phyloP scores from a whole-genome alignment of 805 yeast genomes.

The Pichia nakasei region DNA sequence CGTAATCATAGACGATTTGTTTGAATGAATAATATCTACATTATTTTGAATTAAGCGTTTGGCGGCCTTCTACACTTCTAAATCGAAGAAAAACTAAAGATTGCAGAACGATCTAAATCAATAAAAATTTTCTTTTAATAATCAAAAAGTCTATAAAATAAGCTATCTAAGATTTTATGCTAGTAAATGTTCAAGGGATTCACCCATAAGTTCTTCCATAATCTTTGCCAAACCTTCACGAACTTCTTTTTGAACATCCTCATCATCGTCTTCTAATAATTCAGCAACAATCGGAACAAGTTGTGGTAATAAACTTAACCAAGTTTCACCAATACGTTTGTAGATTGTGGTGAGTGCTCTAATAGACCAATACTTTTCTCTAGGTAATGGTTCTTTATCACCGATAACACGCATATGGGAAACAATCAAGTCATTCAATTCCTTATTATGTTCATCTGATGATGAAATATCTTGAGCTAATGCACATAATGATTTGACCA shows the following conservation, averaged over 20 bases:
- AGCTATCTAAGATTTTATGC: not conserved
- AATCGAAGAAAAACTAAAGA: no score
- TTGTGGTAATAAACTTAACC: slow-evolving; percentile 88
- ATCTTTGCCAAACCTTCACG: slow-evolving; percentile 85
- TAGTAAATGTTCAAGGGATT: slow-evolving; percentile 64
- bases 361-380: slow-evolving; percentile 73
- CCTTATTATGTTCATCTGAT: slow-evolving; percentile 63
- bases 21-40: no score
- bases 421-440: slow-evolving; percentile 54
- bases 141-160: not conserved
- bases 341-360: slow-evolving; percentile 72
- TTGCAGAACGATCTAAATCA: no score
- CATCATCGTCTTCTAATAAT: slow-evolving; percentile 90
- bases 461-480: slow-evolving; percentile 60
- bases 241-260: slow-evolving; percentile 83
- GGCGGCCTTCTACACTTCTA: no score
- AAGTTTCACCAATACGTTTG: slow-evolving; percentile 88
- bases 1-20: no score
- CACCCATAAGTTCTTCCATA: slow-evolving; percentile 88
- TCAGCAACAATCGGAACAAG: slow-evolving; percentile 95
- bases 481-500: slow-evolving; percentile 72
- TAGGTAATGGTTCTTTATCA: slow-evolving; percentile 33
- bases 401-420: slow-evolving; percentile 54
- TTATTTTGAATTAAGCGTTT: no score
- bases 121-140: no score